Conservation (phyloP, 768 basidiomycete species). For the Leccinum arenicola region DNA sequence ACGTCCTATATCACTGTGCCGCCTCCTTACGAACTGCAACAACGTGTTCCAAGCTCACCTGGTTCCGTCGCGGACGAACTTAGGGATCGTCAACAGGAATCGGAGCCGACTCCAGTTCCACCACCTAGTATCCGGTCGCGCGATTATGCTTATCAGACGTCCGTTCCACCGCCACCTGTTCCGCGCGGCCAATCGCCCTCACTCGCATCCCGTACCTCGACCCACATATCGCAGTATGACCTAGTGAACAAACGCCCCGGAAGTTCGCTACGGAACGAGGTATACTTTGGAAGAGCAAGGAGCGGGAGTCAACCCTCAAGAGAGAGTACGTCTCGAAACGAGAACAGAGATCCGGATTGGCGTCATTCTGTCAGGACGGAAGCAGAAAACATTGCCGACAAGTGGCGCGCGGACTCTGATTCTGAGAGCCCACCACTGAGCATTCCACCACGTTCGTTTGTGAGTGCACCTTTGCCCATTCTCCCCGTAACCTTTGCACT, state of each 20-base stretch:
- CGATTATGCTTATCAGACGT: slow-evolving; percentile 28
- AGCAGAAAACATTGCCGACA: slow-evolving; percentile 26
- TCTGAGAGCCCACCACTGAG: slow-evolving; percentile 11
- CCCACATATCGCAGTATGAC: slow-evolving; percentile 32
- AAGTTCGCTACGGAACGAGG: slow-evolving; percentile 28
- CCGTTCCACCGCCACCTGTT: slow-evolving; percentile 9
- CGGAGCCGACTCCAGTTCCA: slow-evolving; percentile 16
- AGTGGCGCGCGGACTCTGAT: slow-evolving; percentile 32
- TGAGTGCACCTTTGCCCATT: slow-evolving; percentile 8
- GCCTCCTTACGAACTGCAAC: slow-evolving; percentile 20
- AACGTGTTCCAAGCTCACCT: slow-evolving; percentile 15
- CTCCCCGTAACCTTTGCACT: not conserved
- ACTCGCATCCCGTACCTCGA: slow-evolving; percentile 26
- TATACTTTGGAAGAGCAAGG: slow-evolving; percentile 16
- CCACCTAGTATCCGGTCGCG: slow-evolving; percentile 25
- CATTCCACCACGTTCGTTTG: slow-evolving; percentile 19
- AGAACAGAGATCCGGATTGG: slow-evolving; percentile 14
- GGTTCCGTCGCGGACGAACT: slow-evolving; percentile 13
- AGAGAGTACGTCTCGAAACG: slow-evolving; percentile 16
- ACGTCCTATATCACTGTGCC: slow-evolving; percentile 23
- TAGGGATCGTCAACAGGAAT: slow-evolving; percentile 9
- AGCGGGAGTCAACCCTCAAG: slow-evolving; percentile 26
- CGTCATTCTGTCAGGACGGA: slow-evolving; percentile 23
- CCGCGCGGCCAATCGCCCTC: slow-evolving; percentile 21
- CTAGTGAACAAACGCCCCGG: slow-evolving; percentile 25